Base-by-base conservation (phyloP, 2,329 filamentous ascomycete genomes). In the Talaromyces funiculosus region DNA sequence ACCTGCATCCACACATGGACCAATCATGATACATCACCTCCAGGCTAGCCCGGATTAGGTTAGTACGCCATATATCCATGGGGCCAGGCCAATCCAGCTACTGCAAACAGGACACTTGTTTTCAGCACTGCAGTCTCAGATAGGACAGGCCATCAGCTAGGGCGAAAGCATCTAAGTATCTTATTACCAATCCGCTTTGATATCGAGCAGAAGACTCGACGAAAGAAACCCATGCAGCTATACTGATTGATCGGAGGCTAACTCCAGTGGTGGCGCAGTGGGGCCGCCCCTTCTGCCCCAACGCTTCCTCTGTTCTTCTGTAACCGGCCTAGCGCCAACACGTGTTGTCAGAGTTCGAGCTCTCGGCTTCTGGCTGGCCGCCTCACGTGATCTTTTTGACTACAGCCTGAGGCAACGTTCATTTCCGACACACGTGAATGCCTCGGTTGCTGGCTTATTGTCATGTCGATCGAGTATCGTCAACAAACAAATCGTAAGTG, bases 181-280 rank as follows among this genome's bases (percentile, higher is more conserved):
- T n/a, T n/a, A n/a, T n/a, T n/a, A n/a, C n/a, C n/a, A n/a, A n/a
- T n/a, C n/a, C n/a, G n/a, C 12, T 40, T 40, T n/a, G 4, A 12
- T 42, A 12, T 12, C 3, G n/a, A n/a, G n/a, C n/a, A n/a, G 38
- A 4, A n/a, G 33, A 35, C 33, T 35, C 2, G 33, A 4, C 35
- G 35, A 40, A 40, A 18, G 6, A 20, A 10, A 10, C 3, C 18
- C 38, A 42, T 42, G n/a, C 38, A 42, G 3, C n/a, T n/a, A 9
- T 40, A 35, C 16, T 49, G 24, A 49, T 49, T 51, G 47, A 51
- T 33, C 47, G 47, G 51, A 54, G 22, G 20, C 51, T 54, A 38
- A 35, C 33, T 54, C 24, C 33, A 51, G 56, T 51, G 56, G 56
- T 51, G 56, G 56, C 56, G 43, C 20, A 24, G 43, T 58, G 56